Evolutionary conservation across 495 filamentous ascomycete genomes (phyloP), one percentile per base, ranked within the genome.

Genomic region (Staphylotrichum longicolle): DNA sequence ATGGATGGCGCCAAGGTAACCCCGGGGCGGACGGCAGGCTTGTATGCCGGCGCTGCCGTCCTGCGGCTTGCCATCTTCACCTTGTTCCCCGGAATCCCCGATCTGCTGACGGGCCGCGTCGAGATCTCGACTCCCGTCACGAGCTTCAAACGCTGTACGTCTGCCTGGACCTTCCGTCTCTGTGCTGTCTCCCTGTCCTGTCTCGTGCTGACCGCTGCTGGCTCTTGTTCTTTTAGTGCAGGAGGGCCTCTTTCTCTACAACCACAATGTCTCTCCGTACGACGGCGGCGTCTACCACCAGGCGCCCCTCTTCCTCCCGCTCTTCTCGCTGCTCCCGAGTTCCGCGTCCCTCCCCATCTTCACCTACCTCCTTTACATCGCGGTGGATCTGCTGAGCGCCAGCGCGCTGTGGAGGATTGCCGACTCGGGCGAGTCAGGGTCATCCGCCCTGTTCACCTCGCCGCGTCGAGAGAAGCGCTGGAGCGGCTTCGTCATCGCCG

Each of bases 261-360:
- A 88, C 56, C 91, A 93, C 68, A 94, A 96, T 81, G 90, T 97
- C 33, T 97, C 92, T 53, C 94, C 94, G 1, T 98, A 98, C 74
- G 93, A 98, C 74, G 94, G 94, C 59, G 94, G 94, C 61, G 91
- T 98, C 72, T 98, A 91, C 75, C 92, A 98, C 78, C 94, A 98
- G 85, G 94, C 94, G 33, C 94, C 94, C 10, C 82, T 98, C 35
- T 83, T 98, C 10, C 87, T 98, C 46, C 89, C 93, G 44, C 82
- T 98, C 57, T 96, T 98, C 79, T 87, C 91, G 15, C 80, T 96
- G 41, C 84, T 98, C 54, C 92, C 93, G 44, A 83, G 85, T 68
- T 79, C 84, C 47, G 63, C 78, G 55, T 74, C 74, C 60, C 82
- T 83, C 65, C 86, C 87, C n/a, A 75, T 93, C 63, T 84, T 87